phyloP scores from a whole-genome alignment of 2,329 filamentous ascomycete species.

The Akanthomyces dipterigenus region DNA sequence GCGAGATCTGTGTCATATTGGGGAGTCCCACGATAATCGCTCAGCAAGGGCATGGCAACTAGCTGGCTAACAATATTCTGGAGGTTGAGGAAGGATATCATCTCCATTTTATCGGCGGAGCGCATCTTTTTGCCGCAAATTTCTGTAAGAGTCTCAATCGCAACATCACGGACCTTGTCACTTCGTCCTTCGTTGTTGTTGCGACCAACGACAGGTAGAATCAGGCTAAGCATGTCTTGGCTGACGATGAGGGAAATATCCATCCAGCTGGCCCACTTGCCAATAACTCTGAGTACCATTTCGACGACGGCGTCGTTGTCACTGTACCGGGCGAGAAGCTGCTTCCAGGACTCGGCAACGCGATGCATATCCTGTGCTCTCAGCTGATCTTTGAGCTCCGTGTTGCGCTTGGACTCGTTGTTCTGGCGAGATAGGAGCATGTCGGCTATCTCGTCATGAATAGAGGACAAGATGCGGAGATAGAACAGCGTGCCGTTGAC shows the following conservation, averaged over 20 bases:
- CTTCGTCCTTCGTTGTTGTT: constrained; percentile 53
- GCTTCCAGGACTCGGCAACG: constrained; percentile 84
- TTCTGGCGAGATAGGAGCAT: constrained; percentile 73
- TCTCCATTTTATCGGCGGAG: constrained; percentile 81
- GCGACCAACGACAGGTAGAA: constrained; percentile 84
- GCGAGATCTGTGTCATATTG: constrained; percentile 94
- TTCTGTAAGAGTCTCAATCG: constrained; percentile 91
- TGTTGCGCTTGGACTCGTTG: constrained; percentile 77
- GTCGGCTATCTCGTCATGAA: constrained; percentile 97
- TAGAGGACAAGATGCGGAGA: constrained; percentile 76
- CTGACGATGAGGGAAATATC: constrained; percentile 93
- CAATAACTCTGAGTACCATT: constrained; percentile 83
- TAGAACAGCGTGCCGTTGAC: constrained; percentile 74
- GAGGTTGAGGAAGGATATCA: constrained; percentile 87
- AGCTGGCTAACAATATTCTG: constrained; percentile 80
- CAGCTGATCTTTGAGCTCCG: constrained; percentile 83
- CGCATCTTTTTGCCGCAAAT: constrained; percentile 99
- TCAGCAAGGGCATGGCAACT: constrained; percentile 72
- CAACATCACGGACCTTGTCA: constrained; percentile 81
- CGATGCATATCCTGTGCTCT: constrained; percentile 81
- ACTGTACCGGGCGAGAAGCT: constrained; percentile 74
- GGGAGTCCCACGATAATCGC: constrained; percentile 70
- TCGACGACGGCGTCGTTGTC: constrained; percentile 70
- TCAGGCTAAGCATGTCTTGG: constrained; percentile 73
- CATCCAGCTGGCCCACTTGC: constrained; percentile 98